Conservation (phyloP, 2,329 filamentous ascomycete species). For the Nigrospora sphaerica region DNA sequence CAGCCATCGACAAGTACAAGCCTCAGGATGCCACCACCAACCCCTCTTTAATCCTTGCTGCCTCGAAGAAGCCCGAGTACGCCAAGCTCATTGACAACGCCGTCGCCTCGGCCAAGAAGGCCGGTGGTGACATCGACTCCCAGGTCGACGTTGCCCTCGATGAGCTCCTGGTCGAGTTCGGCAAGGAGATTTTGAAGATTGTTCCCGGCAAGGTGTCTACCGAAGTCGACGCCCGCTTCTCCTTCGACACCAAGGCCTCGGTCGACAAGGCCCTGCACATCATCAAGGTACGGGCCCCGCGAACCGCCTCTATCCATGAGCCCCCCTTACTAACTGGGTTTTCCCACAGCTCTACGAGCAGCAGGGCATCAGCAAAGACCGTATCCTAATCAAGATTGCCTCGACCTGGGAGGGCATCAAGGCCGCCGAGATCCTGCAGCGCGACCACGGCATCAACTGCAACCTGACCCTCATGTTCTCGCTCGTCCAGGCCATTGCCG, state of each 20-base stretch:
- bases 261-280: conserved; percentile 95
- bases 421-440: conserved; percentile 93
- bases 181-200: conserved; percentile 93
- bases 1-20: conserved; percentile 98
- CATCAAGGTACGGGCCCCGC: conserved; percentile 67
- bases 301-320: background rate
- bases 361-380: conserved; percentile 85
- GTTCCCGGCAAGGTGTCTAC: conserved; percentile 98
- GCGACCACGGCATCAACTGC: conserved; percentile 92
- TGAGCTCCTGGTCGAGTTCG: conserved; percentile 93
- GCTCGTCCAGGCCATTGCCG: conserved; percentile 85
- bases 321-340: conserved; percentile 3
- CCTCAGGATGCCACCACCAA: conserved; percentile 99
- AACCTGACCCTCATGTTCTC: conserved; percentile 99
- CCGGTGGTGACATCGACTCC: conserved; percentile 60
- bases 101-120: conserved; percentile 76
- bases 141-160: conserved; percentile 90
- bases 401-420: conserved; percentile 99
- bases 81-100: conserved; percentile 84
- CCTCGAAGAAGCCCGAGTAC: conserved; percentile 97
- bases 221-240: conserved; percentile 93
- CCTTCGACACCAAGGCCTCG: conserved; percentile 87
- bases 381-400: conserved; percentile 96
- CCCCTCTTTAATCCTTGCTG: conserved; percentile 95
- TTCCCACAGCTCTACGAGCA: conserved; percentile 78